A percentile compares a stretch with the other conserved stretches of the same genome.
These are phyloP conservation scores for Lanzia echinophila DNA, from an alignment of 2,329 filamentous ascomycete genomes.

Conservation along the genomic window DNA sequence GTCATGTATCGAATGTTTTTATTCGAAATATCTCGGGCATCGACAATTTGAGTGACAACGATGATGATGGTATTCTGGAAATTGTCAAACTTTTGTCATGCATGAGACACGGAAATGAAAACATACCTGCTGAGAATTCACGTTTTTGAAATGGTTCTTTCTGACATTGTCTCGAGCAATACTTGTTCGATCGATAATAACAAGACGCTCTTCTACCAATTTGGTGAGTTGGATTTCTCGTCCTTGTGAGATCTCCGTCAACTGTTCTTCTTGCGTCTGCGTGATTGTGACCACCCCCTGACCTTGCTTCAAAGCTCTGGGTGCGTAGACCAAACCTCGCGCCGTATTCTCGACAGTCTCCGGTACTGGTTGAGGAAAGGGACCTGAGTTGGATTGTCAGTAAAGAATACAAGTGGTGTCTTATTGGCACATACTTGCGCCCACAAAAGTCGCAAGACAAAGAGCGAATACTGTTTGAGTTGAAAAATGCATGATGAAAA, in stretches of 20 bases:
- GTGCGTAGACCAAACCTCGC: conserved; percentile 20
- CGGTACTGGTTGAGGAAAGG: conserved; percentile 19
- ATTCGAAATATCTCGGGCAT: conserved; percentile 18
- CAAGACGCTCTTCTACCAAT: conserved; percentile 12
- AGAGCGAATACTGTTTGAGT: conserved; percentile 16
- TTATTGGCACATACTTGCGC: conserved; percentile 19
- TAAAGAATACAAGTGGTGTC: neutral
- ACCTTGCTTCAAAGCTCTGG: conserved; percentile 8
- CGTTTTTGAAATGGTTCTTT: conserved; percentile 25
- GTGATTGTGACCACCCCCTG: conserved; percentile 17
- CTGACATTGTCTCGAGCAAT: conserved; percentile 25
- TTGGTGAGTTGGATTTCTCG: conserved; percentile 18
- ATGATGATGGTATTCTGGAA: conserved; percentile 26
- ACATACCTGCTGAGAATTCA: conserved; percentile 24
- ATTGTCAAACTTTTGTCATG: conserved; percentile 9
- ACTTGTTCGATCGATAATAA: conserved; percentile 12
- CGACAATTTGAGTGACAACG: conserved; percentile 24
- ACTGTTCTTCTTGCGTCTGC: conserved; percentile 12
- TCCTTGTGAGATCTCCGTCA: conserved; percentile 7
- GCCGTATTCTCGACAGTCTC: conserved; percentile 16
- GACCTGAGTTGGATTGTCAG: conserved; percentile 18
- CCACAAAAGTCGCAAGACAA: conserved; percentile 19
- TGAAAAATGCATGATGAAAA: conserved; percentile 23
- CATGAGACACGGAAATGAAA: neutral
- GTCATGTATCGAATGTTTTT: conserved; percentile 22